Base-by-base conservation (phyloP, 352 stramenopile species). In the Halophytophthora batemanensis region DNA sequence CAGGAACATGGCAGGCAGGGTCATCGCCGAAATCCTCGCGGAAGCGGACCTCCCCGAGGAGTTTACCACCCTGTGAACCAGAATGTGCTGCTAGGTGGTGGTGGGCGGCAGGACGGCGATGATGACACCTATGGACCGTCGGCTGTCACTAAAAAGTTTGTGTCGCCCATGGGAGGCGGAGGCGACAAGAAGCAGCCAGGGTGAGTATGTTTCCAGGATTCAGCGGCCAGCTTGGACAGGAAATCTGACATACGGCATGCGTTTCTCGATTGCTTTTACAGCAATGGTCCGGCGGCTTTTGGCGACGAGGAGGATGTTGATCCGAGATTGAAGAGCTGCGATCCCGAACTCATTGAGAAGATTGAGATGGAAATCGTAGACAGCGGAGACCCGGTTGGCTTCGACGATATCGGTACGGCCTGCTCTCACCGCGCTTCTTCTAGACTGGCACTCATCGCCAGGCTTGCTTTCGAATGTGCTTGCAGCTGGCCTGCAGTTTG, bases 361-460 rank as follows among this genome's bases (percentile, higher is more conserved):
- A 99, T 99, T 55, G 86, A 98, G 49, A 93, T 97, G 76, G 96
- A 99, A 69, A 98, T 99, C 55, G 84, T 99, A 10, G 88, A 99
- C 57, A 79, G 72, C 28, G 90, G 93, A 41, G 84, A 98, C 37
- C 76, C 83, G 1, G 72, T 98, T 25, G 95, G 90, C 12, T 99
- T 99, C 59, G 90, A 99, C 54, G 96, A 99, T 60, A 99, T 99
- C 60, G 84, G 86, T 93, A 64, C 39, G 53, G 12, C n/a, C 23
- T 52, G 22, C 17, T 34, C 15, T 38, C 36, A 38, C 15, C 3
- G 43, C 8, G 33, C 6, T 0, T 12, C 22, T 23, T 8, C 3
- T 33, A 31, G 0, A 3, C 28, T 40, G 17, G 38, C 22, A 34
- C 18, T 52, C 17, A 44, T 39, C 7, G 23, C 21, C 6, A 34